Evolutionary conservation across 179 eudicot species (phyloP).

Genomic region (Heliamphora pulchella): DNA sequence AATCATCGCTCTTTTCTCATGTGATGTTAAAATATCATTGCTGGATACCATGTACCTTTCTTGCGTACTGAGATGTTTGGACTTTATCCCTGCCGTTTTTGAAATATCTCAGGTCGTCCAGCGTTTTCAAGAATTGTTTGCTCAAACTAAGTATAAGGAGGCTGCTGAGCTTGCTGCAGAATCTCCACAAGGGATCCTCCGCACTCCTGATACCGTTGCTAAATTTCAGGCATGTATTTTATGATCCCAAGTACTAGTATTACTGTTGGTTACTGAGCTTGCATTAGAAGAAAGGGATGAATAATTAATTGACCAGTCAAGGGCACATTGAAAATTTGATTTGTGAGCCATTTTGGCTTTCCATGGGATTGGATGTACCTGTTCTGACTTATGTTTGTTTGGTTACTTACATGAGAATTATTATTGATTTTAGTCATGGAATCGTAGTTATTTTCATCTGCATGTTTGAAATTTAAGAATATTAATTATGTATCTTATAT

Average conservation of each 20-base stretch:
- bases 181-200: conserved; percentile 93
- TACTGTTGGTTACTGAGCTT: not conserved
- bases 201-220: conserved; percentile 96
- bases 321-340: not conserved
- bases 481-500: too few relatives aligned
- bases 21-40: not conserved
- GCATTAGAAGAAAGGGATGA: conserved; percentile 4
- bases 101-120: conserved; percentile 71
- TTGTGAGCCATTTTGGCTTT: not conserved
- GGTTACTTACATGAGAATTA: too few relatives aligned
- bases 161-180: conserved; percentile 99
- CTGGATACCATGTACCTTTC: not conserved
- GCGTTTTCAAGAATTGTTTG: conserved; percentile 92
- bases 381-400: not conserved
- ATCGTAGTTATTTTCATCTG: too few relatives aligned
- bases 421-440: too few relatives aligned
- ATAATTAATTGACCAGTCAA: not conserved
- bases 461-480: too few relatives aligned
- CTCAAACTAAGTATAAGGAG: conserved; percentile 95
- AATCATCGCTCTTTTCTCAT: not conserved
- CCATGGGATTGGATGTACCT: conserved; percentile 6
- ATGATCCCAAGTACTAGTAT: not conserved
- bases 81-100: not conserved
- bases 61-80: not conserved
- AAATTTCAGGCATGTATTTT: conserved; percentile 71